Base-by-base conservation (phyloP, 768 basidiomycete species). In the Filobasidium floriforme region DNA sequence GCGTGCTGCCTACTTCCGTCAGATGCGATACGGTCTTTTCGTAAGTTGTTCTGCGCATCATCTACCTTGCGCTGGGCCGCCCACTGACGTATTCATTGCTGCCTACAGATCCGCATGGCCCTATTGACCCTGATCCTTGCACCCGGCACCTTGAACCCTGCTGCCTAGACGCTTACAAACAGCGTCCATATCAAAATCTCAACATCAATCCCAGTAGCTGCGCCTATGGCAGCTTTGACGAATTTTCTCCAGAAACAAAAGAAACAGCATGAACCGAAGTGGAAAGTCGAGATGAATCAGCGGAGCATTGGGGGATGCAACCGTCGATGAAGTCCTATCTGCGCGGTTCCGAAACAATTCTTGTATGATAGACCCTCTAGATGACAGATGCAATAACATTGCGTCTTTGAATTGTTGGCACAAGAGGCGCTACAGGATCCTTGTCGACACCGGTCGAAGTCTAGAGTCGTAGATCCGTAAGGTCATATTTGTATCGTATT, bases 21-120 rank as follows among this genome's bases (percentile, higher is more conserved):
- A 97, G 75, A 97, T 96, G 93, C 87, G 92, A 65, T 94, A 96
- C 75, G 94, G 94, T 55, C 88, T 97, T 68, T 98, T 92, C 76
- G 92, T 97, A 75, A 77, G 93, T 86, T 41, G 19, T 43, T 40
- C n/a, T 55, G 46, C 40, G 26, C 1, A 12, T 6, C 3, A 43
- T 40, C 19, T 55, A n/a, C 19, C n/a, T 41, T 61, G 40, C 40
- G 24, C 61, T 3, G 9, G 32, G 19, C 22, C 41, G 40, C 26
- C 40, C 63, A 22, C 12, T 51, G 12, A 19, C 24, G 46, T 60
- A 44, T 60, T 1, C 41, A 29, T 41, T 22, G 61, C 44, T 65
- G 67, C 54, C 37, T 29, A 6, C 73, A 88, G 87, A 84, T 88
- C 72, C 85, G 88, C 51, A 89, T 89, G 88, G 88, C 88, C 18